phyloP scores from a whole-genome alignment of 768 basidiomycete genomes.

The Tricholoma matsutake region DNA sequence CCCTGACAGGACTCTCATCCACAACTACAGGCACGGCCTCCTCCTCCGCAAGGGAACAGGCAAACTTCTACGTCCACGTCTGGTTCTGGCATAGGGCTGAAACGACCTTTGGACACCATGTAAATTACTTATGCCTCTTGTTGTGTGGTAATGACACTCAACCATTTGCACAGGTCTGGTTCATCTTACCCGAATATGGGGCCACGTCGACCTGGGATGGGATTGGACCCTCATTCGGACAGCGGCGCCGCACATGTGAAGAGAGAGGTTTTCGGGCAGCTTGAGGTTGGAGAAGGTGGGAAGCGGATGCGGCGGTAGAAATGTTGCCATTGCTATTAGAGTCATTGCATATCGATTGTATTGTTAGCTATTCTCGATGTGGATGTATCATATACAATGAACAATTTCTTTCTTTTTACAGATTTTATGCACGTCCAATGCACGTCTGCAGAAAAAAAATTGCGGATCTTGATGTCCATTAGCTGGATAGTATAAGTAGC shows the following conservation, averaged over 20 bases:
- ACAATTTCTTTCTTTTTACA: not conserved
- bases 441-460: too few relatives aligned
- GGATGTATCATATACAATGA: not conserved
- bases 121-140: constrained; percentile 17
- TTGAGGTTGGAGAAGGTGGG: constrained; percentile 37
- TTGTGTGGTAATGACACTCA: not conserved
- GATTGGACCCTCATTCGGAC: constrained; percentile 33
- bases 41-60: not conserved
- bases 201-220: constrained; percentile 35
- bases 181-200: constrained; percentile 18
- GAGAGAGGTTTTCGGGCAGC: constrained; percentile 31
- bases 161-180: constrained; percentile 11
- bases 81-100: constrained; percentile 19
- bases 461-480: too few relatives aligned
- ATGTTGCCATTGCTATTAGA: not conserved
- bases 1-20: constrained; percentile 15
- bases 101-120: constrained; percentile 33
- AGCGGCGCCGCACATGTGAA: constrained; percentile 17
- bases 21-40: constrained; percentile 10
- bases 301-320: constrained; percentile 35
- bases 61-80: not conserved
- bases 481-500: too few relatives aligned
- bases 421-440: too few relatives aligned
- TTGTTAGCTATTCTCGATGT: not conserved
- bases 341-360: not conserved